A percentile compares a stretch with the other conserved stretches of the same genome.
Evolutionary conservation across 768 basidiomycete genomes (phyloP).

Genomic region (Pleurotus sapidus): DNA sequence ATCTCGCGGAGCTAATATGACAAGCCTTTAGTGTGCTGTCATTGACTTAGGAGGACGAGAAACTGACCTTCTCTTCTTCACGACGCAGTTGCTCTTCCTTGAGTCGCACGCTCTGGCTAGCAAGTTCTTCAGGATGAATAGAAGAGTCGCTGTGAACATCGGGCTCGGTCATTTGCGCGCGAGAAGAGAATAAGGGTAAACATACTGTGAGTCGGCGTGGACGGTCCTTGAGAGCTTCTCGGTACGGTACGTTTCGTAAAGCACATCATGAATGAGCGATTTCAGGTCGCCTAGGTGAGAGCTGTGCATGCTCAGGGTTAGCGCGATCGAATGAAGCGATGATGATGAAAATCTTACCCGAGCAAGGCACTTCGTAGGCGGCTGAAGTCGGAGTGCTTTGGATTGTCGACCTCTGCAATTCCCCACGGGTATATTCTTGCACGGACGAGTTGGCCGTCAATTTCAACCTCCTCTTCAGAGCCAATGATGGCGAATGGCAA

Average conservation of each 20-base stretch:
- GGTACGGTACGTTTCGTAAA: conserved; percentile 97
- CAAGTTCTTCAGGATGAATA: conserved; percentile 94
- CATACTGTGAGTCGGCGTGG: conserved; percentile 71
- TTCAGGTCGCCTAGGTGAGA: conserved; percentile 96
- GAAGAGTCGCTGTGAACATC: conserved; percentile 65
- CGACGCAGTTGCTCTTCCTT: conserved; percentile 98
- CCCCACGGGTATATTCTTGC: conserved; percentile 99
- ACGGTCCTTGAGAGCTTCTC: conserved; percentile 95
- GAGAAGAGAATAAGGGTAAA: conserved; percentile 11
- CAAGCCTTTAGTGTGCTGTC: background rate
- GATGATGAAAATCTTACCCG: conserved; percentile 48
- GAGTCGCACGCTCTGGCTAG: conserved; percentile 93
- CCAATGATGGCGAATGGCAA: conserved; percentile 98
- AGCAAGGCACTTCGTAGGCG: conserved; percentile 88
- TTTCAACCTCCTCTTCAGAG: conserved; percentile 94
- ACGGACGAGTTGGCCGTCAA: conserved; percentile 88
- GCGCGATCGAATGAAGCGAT: too few species aligned
- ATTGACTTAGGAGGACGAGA: background rate
- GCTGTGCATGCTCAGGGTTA: conserved; percentile 32
- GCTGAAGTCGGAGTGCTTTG: conserved; percentile 99
- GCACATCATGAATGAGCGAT: conserved; percentile 87
- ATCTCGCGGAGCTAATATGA: conserved; percentile 81
- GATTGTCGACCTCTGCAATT: conserved; percentile 97
- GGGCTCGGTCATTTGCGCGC: conserved; percentile 19
- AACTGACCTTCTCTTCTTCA: conserved; percentile 90